Evolutionary conservation across 306 rosid genomes (phyloP), one percentile per base, ranked within the genome.

Genomic region (Medicago lupulina): DNA sequence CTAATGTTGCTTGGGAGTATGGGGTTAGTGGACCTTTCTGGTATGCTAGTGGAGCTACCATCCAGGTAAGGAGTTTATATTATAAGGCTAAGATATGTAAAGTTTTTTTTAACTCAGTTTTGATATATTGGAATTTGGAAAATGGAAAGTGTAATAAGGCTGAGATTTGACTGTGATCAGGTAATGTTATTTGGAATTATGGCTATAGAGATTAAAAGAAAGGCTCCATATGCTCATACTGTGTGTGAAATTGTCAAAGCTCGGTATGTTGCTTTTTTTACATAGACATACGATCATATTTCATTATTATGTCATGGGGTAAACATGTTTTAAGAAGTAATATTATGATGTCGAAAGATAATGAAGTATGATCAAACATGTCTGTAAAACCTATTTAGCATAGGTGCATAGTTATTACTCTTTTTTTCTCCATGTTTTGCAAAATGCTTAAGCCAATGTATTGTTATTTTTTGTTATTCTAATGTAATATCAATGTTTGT

Each of bases 21-120:
- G 98, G 98, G 3, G 75, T 94, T 15, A 94, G 97, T 34, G 98
- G 97, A 10, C 98, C 98, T 78, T 94, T 94, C 81, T 94, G 98
- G 98, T 94, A 94, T 83, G 98, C 98, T 18, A 91, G 98, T 65
- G 98, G 98, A 43, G 98, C 98, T 40, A 87, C 98, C 28, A 89
- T 94, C 44, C 98, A 94, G 92, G 98, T 78, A 91, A 40, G 88
- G 65, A 70, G 3, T 50, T 63, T 82, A 36, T 67, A 63, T 23
- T 23, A 23, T 21, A 21, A 21, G 23, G 23, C 23, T 21, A 21
- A 21, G 23, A 21, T 23, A 23, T 23, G 28, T 23, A 23, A 23
- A 23, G 2, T 21, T 21, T 21, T 71, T 76, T n/a, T n/a, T n/a
- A n/a, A n/a, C n/a, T n/a, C n/a, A 43, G 28, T 70, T 71, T 67